Conservation (phyloP, 148 eudicot species). For the Vaccinium myrtillus region DNA sequence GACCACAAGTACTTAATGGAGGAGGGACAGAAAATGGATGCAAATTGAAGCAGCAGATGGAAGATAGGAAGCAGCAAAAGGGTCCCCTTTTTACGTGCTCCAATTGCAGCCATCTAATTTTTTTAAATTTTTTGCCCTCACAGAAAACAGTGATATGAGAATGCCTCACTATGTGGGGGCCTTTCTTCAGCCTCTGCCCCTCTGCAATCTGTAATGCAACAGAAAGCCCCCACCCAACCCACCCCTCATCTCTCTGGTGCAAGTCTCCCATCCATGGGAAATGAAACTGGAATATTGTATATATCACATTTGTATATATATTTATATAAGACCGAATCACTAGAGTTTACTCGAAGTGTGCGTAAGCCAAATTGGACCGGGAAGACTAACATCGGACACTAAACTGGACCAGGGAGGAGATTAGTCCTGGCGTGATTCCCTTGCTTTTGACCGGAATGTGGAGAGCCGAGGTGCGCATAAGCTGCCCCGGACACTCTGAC, state of each 20-base stretch:
- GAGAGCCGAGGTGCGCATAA: too few species aligned
- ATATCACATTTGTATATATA: not conserved
- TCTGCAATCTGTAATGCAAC: conserved; percentile 23
- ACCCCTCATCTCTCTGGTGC: not conserved
- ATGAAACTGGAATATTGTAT: not conserved
- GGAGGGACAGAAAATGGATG: conserved; percentile 6
- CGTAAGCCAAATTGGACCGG: too few species aligned
- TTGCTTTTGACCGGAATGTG: too few species aligned
- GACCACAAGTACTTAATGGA: conserved; percentile 3
- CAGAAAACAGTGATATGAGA: conserved; percentile 13
- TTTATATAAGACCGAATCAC: too few species aligned
- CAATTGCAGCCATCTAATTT: conserved; percentile 15
- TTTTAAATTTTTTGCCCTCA: conserved; percentile 12
- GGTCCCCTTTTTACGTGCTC: conserved; percentile 3
- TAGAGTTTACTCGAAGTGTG: too few species aligned
- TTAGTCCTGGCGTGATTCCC: too few species aligned
- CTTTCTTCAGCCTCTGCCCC: conserved; percentile 23
- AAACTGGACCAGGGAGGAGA: too few species aligned
- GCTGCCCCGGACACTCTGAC: too few species aligned
- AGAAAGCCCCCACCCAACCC: not conserved
- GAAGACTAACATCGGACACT: too few species aligned
- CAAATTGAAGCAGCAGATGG: conserved; percentile 17
- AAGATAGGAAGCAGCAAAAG: conserved; percentile 8
- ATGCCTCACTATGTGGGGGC: conserved; percentile 17
- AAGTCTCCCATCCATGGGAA: not conserved